phyloP scores from a whole-genome alignment of 495 filamentous ascomycete genomes.

The Clavariopsis aquatica region DNA sequence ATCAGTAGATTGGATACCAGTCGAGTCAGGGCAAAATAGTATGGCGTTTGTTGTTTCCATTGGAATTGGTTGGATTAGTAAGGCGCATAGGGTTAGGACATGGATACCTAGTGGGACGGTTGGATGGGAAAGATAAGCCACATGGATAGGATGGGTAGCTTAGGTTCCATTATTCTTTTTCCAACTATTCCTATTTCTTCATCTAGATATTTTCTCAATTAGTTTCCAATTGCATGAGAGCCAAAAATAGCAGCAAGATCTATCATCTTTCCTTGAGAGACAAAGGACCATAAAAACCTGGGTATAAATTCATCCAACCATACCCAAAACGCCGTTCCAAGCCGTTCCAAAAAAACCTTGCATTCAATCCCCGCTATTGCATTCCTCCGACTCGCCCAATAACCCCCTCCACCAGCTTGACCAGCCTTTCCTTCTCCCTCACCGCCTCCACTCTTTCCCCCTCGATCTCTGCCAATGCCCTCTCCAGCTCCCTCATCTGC shows the following conservation, averaged over 20 bases:
- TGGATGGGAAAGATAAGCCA: too few species aligned
- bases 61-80: not conserved
- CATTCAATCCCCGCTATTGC: not conserved
- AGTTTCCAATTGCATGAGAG: too few species aligned
- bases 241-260: too few species aligned
- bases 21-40: too few species aligned
- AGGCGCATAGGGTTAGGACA: not conserved
- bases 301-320: not conserved
- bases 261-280: too few species aligned
- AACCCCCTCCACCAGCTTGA: slow-evolving; percentile 67
- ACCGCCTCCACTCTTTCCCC: slow-evolving; percentile 68
- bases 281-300: not conserved
- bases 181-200: not conserved
- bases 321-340: not conserved
- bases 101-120: too few species aligned
- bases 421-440: slow-evolving; percentile 66
- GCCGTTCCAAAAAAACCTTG: too few species aligned
- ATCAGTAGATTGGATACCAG: slow-evolving; percentile 5
- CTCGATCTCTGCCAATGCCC: slow-evolving; percentile 72
- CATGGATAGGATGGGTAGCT: too few species aligned
- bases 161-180: not conserved
- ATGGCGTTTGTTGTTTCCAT: not conserved
- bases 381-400: slow-evolving; percentile 44
- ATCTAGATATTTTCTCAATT: not conserved
- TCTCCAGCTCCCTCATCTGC: slow-evolving; percentile 72